Evolutionary conservation across 2,329 filamentous ascomycete species (phyloP).

Genomic region (Colletotrichum kahawae): DNA sequence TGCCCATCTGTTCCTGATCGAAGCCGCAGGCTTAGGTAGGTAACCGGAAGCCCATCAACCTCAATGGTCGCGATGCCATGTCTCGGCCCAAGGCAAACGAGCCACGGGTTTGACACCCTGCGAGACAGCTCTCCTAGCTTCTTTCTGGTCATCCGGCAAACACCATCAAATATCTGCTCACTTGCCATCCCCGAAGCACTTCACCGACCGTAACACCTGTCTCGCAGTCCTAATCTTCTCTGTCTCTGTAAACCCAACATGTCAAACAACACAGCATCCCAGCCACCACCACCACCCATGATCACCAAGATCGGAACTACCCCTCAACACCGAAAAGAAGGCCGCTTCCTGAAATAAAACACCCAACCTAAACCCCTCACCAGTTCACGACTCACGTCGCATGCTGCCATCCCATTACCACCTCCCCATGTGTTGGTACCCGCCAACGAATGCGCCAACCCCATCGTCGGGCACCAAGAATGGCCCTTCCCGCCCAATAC

Average conservation of each 20-base stretch:
- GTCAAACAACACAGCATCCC: not conserved
- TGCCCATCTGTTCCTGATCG: not conserved
- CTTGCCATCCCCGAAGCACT: not conserved
- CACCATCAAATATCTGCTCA: not conserved
- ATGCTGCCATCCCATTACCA: not conserved
- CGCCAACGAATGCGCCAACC: not conserved
- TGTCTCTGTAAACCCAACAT: rapidly evolving
- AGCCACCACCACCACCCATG: not conserved
- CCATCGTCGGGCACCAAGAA: slow-evolving; percentile 12
- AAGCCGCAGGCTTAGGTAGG: not conserved
- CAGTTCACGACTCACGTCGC: not conserved
- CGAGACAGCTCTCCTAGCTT: not conserved
- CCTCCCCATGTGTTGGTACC: not conserved
- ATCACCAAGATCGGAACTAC: not conserved
- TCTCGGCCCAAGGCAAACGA: not conserved
- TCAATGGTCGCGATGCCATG: not conserved
- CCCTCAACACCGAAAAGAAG: not conserved
- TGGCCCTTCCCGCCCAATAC: slow-evolving; percentile 1
- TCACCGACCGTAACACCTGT: not conserved
- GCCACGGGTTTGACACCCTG: not conserved
- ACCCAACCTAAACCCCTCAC: not conserved
- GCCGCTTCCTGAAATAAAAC: not conserved
- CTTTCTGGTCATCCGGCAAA: not conserved
- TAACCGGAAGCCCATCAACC: too few species aligned
- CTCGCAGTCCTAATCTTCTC: not conserved